phyloP scores from a whole-genome alignment of 768 basidiomycete genomes.

The Cubamyces sp. region DNA sequence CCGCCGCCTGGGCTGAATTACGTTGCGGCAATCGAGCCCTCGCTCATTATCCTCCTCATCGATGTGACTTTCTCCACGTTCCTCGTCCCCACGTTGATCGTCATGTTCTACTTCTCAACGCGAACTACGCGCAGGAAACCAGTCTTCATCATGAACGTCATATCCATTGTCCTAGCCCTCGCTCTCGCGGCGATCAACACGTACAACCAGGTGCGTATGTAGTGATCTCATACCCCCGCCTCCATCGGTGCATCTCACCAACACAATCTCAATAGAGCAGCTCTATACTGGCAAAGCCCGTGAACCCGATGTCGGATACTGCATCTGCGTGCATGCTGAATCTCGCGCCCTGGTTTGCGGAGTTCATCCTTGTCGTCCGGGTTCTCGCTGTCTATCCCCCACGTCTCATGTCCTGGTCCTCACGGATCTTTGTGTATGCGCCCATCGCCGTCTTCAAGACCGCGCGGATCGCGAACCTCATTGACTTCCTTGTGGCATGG shows the following conservation, averaged over 20 bases:
- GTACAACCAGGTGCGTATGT: conserved; percentile 5
- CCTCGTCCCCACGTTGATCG: conserved; percentile 16
- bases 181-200: conserved; percentile 1
- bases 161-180: conserved; percentile 25
- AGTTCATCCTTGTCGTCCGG: conserved; percentile 43
- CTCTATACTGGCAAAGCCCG: not conserved
- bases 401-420: conserved; percentile 16
- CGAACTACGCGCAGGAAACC: conserved; percentile 26
- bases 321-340: conserved; percentile 13
- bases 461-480: conserved; percentile 33
- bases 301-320: not conserved
- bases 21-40: conserved; percentile 7
- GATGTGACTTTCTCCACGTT: conserved; percentile 2
- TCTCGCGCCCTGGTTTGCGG: conserved; percentile 40
- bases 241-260: not conserved
- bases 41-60: conserved; percentile 15
- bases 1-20: not conserved
- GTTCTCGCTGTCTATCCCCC: conserved; percentile 42
- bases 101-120: conserved; percentile 33
- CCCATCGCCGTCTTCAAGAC: conserved; percentile 37
- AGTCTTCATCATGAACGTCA: conserved; percentile 33
- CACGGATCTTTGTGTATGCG: not conserved
- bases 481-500: conserved; percentile 17
- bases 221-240: not conserved
- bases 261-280: not conserved